Evolutionary conservation across 805 yeast genomes (phyloP).

Genomic region (Spathaspora gorwiae): DNA sequence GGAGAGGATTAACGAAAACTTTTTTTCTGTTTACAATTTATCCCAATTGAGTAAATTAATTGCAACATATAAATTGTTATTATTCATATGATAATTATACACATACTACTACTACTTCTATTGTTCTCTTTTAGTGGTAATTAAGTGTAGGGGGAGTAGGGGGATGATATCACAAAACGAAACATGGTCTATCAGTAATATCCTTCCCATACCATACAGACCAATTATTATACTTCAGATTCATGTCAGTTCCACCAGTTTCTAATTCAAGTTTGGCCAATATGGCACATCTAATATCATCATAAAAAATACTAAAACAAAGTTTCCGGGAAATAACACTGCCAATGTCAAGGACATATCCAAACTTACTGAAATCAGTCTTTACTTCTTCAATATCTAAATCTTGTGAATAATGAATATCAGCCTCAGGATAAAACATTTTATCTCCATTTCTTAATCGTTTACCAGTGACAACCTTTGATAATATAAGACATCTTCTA

Average conservation of each 20-base stretch:
- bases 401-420: conserved; percentile 33
- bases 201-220: conserved; percentile 63
- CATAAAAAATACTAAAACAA: conserved; percentile 57
- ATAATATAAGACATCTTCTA: conserved; percentile 49
- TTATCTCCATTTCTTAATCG: conserved; percentile 17
- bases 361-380: conserved; percentile 52
- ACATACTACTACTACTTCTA: too few relatives aligned
- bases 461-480: conserved; percentile 21
- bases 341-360: conserved; percentile 54
- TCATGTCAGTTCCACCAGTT: conserved; percentile 26
- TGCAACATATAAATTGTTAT: not conserved
- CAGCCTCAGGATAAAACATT: conserved; percentile 41
- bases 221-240: conserved; percentile 55
- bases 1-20: not conserved
- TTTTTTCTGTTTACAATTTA: conserved; percentile 3
- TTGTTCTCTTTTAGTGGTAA: not conserved
- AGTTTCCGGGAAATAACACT: conserved; percentile 66
- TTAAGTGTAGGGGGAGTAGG: not conserved
- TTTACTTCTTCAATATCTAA: conserved; percentile 43
- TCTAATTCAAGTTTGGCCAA: conserved; percentile 47
- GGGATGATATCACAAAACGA: conserved; percentile 6
- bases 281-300: conserved; percentile 57
- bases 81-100: not conserved
- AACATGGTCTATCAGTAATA: conserved; percentile 55
- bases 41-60: conserved; percentile 3